phyloP scores from a whole-genome alignment of 2,329 filamentous ascomycete genomes.

The Penicillium verrucosum region DNA sequence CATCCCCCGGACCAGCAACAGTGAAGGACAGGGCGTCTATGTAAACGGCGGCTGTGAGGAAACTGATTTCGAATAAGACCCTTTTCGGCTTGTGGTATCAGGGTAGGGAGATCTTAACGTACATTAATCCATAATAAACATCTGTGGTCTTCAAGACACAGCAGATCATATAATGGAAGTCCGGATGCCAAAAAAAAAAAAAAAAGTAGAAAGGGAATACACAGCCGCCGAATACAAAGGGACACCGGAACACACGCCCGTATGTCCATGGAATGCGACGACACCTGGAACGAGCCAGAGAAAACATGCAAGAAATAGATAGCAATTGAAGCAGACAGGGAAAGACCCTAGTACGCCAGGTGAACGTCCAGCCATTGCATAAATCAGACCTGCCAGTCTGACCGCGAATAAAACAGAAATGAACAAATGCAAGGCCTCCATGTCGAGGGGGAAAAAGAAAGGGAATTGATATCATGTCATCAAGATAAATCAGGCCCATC shows the following conservation, averaged over 20 bases:
- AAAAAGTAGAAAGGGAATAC: slow-evolving; percentile 24
- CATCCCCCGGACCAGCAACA: slow-evolving; percentile 27
- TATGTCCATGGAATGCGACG: slow-evolving; percentile 35
- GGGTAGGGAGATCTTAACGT: slow-evolving; percentile 51
- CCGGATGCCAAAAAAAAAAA: slow-evolving; percentile 35
- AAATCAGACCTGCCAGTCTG: slow-evolving; percentile 32
- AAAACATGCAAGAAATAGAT: slow-evolving; percentile 19
- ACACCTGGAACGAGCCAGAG: slow-evolving; percentile 29
- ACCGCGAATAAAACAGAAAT: slow-evolving; percentile 11
- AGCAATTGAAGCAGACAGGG: slow-evolving; percentile 20
- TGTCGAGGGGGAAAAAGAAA: slow-evolving; percentile 27
- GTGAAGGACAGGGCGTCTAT: slow-evolving; percentile 36
- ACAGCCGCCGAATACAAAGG: slow-evolving; percentile 31
- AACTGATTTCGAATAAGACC: slow-evolving; percentile 46
- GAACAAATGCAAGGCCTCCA: slow-evolving; percentile 18
- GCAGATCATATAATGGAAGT: slow-evolving; percentile 34
- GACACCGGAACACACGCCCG: slow-evolving; percentile 31
- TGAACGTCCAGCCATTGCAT: slow-evolving; percentile 32
- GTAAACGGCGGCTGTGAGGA: slow-evolving; percentile 45
- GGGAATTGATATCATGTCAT: slow-evolving; percentile 34
- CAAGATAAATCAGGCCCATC: slow-evolving; percentile 18
- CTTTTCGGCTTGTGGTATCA: slow-evolving; percentile 40
- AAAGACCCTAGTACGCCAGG: slow-evolving; percentile 36
- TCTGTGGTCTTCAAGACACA: slow-evolving; percentile 34
- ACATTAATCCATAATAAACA: slow-evolving; percentile 44